Evolutionary conservation across 345 rosid genomes (phyloP).

Genomic region (Psidium guajava): DNA sequence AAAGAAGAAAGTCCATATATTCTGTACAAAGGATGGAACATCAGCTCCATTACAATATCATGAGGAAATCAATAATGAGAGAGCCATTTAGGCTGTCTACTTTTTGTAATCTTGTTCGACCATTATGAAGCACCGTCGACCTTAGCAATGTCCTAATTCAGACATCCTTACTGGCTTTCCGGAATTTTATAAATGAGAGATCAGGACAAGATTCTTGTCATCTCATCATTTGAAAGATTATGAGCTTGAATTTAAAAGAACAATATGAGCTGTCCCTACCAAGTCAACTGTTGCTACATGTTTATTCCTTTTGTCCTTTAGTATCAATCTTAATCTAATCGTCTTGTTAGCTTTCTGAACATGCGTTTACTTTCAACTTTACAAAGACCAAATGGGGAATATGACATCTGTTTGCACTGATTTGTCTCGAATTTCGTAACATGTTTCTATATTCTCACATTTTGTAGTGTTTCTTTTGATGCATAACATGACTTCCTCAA

Average conservation of each 20-base stretch:
- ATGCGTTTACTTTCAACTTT: neutral
- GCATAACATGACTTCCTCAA: neutral
- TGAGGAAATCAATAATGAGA: neutral
- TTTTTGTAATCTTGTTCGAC: constrained; percentile 4
- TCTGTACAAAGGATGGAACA: neutral
- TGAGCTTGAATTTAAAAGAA: neutral
- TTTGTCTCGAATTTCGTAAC: neutral
- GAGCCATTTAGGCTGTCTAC: neutral
- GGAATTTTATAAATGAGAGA: neutral
- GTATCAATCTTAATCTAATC: neutral
- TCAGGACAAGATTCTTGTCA: constrained; percentile 12
- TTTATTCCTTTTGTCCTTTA: neutral
- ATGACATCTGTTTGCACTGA: neutral
- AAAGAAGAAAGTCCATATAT: neutral
- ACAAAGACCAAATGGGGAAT: neutral
- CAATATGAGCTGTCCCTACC: constrained; percentile 27
- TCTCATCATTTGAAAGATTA: constrained; percentile 8
- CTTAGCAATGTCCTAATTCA: constrained; percentile 13
- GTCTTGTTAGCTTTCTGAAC: neutral
- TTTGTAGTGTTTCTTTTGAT: neutral
- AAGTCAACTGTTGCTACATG: constrained; percentile 27
- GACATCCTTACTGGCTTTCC: constrained; percentile 9
- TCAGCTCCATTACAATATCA: neutral
- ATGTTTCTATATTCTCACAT: neutral
- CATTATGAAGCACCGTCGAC: constrained; percentile 14